Evolutionary conservation across 192 early-diverging fungal genomes (phyloP).

Genomic region (Funneliformis geosporum): DNA sequence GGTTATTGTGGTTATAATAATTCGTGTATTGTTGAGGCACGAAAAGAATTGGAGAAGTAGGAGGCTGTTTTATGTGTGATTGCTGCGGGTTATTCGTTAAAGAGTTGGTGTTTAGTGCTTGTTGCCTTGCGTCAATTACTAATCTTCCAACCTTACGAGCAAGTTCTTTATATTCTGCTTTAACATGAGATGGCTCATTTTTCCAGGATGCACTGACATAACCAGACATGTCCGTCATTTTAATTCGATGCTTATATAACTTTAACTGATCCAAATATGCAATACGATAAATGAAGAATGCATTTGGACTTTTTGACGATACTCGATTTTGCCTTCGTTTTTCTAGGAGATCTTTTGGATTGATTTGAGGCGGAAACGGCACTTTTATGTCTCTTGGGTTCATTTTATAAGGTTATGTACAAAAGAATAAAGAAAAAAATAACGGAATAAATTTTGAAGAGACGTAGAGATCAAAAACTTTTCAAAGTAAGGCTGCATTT

Average conservation of each 20-base stretch:
- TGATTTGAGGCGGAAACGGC: neutral
- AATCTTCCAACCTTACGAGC: slow-evolving; percentile 7
- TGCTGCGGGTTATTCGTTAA: neutral
- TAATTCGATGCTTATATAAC: neutral
- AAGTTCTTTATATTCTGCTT: neutral
- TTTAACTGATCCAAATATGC: neutral
- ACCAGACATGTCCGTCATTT: neutral
- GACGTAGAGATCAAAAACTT: no score
- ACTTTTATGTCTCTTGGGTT: neutral
- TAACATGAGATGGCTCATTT: neutral
- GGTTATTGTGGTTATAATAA: no score
- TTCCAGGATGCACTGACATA: neutral
- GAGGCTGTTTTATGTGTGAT: no score
- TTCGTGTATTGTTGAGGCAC: no score
- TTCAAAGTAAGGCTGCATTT: no score
- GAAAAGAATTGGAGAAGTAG: no score
- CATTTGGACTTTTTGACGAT: neutral
- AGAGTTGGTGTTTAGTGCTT: neutral
- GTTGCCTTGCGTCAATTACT: neutral
- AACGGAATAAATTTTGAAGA: no score
- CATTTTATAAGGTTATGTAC: neutral
- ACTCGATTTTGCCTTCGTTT: neutral
- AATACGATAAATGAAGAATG: slow-evolving; percentile 3
- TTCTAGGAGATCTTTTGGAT: neutral
- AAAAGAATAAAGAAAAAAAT: no score